Evolutionary conservation across 2,329 filamentous ascomycete species (phyloP), one percentile per base, ranked within the genome.

Genomic region (Penicillium sp.): DNA sequence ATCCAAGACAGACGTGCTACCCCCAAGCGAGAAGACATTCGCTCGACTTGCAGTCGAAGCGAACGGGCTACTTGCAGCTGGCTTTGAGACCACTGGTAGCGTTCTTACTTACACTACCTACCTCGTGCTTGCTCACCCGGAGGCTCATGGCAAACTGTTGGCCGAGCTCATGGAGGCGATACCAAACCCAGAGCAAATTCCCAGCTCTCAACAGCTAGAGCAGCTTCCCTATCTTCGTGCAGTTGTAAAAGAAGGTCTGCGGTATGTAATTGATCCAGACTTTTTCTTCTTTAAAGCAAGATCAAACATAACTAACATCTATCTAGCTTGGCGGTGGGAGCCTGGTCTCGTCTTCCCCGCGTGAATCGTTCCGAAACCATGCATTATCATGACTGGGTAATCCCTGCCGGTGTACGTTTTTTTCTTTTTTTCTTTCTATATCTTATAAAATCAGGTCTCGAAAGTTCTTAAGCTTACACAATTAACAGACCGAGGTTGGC

Each of bases 41-140:
- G 48, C 55, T 5, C 63, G 68, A 6, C 63, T 70, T 14, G 54
- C 60, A 26, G 60, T 66, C 6, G 69, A 71, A 61, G 66, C 66
- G n/a, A 58, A 61, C 18, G 52, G 62, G 1, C 57, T 72, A 2
- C 45, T 69, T 6, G 64, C 58, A 9, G 65, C 64, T n/a, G 69
- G 66, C n/a, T 61, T 65, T 14, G 62, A 63, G 12, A 71, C 67
- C 8, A 67, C 64, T 3, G 67, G 55, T 4, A 33, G 42, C 43
- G 43, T 57, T 43, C 60, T 16, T 56, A 61, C 46, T 55, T 64
- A 53, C 7, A 53, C 70, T 14, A 56, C 47, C 8, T 56, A 65
- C 28, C 59, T 62, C 5, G 52, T 45, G 18, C 59, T 45, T 61
- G 62, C 12, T 6, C 23, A 57, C 23, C 40, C 49, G 6, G 55